These are phyloP conservation scores for Trichophyton benhamiae DNA, from an alignment of 2,329 filamentous ascomycete genomes.

Conservation along the genomic window DNA sequence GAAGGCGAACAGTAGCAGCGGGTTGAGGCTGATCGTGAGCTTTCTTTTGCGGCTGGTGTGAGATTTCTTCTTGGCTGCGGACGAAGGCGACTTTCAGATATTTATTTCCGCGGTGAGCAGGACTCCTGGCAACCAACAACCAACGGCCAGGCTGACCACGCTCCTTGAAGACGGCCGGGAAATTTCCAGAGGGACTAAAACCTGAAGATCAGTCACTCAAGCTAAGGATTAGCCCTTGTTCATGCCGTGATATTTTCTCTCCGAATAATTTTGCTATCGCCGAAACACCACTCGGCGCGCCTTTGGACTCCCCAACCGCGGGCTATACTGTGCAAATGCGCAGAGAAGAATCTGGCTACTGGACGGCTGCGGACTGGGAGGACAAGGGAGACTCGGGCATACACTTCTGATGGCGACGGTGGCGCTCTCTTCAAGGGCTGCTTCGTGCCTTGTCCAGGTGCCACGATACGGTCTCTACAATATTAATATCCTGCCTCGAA, in stretches of 20 bases:
- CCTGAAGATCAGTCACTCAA: not conserved
- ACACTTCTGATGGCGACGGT: conserved; percentile 3
- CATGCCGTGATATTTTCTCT: not conserved
- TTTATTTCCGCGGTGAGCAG: not conserved
- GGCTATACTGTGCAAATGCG: not conserved
- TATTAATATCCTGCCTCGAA: not conserved
- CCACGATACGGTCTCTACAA: not conserved
- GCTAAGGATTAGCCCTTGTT: not conserved
- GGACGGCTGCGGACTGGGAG: conserved; percentile 1
- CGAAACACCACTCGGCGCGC: not conserved
- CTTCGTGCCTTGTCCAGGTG: not conserved
- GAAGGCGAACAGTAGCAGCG: not conserved
- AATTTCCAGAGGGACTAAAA: not conserved
- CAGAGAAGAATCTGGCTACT: not conserved
- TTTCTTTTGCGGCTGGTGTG: not conserved
- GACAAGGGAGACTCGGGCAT: not conserved
- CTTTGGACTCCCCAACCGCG: not conserved
- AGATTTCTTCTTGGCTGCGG: not conserved
- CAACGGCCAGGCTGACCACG: not conserved
- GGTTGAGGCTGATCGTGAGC: not conserved
- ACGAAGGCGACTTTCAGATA: not conserved
- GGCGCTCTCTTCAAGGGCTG: not conserved
- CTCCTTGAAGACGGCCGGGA: not conserved
- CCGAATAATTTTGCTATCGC: not conserved
- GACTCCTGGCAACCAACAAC: not conserved